phyloP scores from a whole-genome alignment of 164 flowering plant genomes.

The Vitis riparia region DNA sequence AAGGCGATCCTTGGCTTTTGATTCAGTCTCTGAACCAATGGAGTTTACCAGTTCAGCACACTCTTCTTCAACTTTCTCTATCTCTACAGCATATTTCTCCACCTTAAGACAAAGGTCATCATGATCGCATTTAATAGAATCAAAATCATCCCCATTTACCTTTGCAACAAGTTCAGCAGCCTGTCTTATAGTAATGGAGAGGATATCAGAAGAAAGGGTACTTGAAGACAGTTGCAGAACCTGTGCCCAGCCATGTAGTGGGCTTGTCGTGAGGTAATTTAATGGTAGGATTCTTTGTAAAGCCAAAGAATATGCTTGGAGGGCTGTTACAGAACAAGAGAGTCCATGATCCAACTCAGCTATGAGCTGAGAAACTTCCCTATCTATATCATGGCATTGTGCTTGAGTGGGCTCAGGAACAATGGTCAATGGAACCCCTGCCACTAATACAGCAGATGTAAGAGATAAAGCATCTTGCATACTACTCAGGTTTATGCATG shows the following conservation, averaged over 20 bases:
- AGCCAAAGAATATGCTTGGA: conserved; percentile 72
- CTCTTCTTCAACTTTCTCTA: conserved; percentile 70
- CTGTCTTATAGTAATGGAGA: conserved; percentile 67
- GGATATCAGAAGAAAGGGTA: conserved; percentile 66
- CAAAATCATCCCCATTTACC: conserved; percentile 41
- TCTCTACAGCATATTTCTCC: conserved; percentile 65
- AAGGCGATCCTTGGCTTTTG: conserved; percentile 72
- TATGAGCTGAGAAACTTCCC: conserved; percentile 71
- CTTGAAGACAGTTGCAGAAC: conserved; percentile 62
- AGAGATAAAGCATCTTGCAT: conserved; percentile 67
- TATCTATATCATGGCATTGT: conserved; percentile 86
- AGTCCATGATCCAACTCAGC: conserved; percentile 67
- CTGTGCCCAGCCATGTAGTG: conserved; percentile 88
- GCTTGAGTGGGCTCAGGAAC: conserved; percentile 98
- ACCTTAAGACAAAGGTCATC: conserved; percentile 56
- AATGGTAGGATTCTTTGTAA: conserved; percentile 82
- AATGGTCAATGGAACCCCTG: conserved; percentile 84
- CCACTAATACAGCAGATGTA: conserved; percentile 76
- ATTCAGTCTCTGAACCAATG: conserved; percentile 72
- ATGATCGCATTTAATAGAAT: conserved; percentile 45
- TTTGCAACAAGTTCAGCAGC: conserved; percentile 72
- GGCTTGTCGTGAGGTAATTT: conserved; percentile 76
- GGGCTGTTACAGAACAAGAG: conserved; percentile 54
- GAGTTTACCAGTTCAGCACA: conserved; percentile 64
- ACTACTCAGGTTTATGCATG: conserved; percentile 40